Evolutionary conservation across 2,329 filamentous ascomycete species (phyloP).

Genomic region (Penicillium italicum): DNA sequence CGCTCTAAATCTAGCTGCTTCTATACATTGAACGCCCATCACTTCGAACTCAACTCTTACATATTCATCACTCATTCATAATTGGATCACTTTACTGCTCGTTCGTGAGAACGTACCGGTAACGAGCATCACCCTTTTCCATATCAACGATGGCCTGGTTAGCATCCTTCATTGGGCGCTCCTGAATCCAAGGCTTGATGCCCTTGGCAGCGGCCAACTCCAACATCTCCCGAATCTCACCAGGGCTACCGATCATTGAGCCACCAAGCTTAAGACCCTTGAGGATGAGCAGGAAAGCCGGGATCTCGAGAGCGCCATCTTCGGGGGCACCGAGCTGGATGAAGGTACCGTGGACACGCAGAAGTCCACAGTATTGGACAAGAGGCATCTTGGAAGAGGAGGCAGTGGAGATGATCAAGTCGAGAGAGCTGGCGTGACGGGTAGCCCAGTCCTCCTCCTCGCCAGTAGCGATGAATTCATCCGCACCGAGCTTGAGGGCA

Average conservation of each 20-base stretch:
- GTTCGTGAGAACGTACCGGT: constrained; percentile 45
- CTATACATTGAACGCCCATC: neutral
- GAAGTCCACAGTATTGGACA: constrained; percentile 13
- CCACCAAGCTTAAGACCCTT: constrained; percentile 51
- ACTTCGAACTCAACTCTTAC: too few species aligned
- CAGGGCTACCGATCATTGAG: constrained; percentile 39
- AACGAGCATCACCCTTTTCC: constrained; percentile 43
- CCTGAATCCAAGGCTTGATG: constrained; percentile 41
- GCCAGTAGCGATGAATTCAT: constrained; percentile 54
- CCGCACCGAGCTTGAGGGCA: constrained; percentile 53
- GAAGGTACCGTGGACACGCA: constrained; percentile 33
- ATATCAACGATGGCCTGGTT: constrained; percentile 45
- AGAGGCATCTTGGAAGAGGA: constrained; percentile 46
- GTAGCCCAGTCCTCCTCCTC: constrained; percentile 53
- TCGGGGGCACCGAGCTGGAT: constrained; percentile 66
- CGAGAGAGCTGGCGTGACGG: constrained; percentile 47
- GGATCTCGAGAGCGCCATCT: constrained; percentile 51
- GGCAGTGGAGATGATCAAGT: constrained; percentile 56
- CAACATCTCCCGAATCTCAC: constrained; percentile 45
- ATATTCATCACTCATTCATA: neutral
- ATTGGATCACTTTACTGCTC: constrained; percentile 19
- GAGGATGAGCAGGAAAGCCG: constrained; percentile 54
- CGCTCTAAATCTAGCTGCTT: neutral
- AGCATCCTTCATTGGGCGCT: constrained; percentile 41
- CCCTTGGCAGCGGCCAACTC: constrained; percentile 40